Conservation (phyloP, 2,329 filamentous ascomycete genomes). For the Metarhizium sp. region DNA sequence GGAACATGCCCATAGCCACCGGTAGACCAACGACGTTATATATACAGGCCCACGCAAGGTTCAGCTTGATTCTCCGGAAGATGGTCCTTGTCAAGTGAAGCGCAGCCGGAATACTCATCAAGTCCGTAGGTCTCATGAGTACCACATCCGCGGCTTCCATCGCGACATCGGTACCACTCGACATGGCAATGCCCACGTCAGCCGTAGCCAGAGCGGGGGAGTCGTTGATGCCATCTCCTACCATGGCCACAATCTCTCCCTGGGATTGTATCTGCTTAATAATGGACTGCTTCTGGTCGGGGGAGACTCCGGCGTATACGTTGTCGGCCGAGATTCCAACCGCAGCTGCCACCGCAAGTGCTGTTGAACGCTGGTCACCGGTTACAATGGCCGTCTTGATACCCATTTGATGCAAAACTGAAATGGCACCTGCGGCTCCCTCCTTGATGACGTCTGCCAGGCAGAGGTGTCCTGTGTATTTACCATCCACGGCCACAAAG, state of each 20-base stretch:
- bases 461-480: conserved; percentile 73
- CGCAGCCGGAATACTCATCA: conserved; percentile 86
- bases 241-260: conserved; percentile 85
- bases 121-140: conserved; percentile 83
- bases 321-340: conserved; percentile 71
- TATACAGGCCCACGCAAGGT: conserved; percentile 82
- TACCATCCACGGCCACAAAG: conserved; percentile 76
- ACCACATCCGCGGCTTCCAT: conserved; percentile 97
- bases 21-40: conserved; percentile 90
- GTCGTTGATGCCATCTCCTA: conserved; percentile 97
- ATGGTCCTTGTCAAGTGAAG: conserved; percentile 75
- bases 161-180: conserved; percentile 88
- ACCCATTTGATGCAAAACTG: conserved; percentile 74
- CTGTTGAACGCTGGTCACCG: conserved; percentile 79
- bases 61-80: conserved; percentile 88
- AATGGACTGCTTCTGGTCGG: conserved; percentile 84
- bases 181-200: conserved; percentile 85
- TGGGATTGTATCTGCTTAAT: conserved; percentile 64
- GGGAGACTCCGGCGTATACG: conserved; percentile 81
- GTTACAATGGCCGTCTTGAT: conserved; percentile 88
- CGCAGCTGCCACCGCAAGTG: conserved; percentile 69
- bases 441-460: conserved; percentile 89
- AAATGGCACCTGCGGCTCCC: conserved; percentile 69
- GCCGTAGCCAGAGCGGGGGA: conserved; percentile 89
- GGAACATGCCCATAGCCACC: conserved; percentile 93